These are phyloP conservation scores for Thielaviopsis punctulata DNA, from an alignment of 2,329 filamentous ascomycete genomes.

Conservation along the genomic window DNA sequence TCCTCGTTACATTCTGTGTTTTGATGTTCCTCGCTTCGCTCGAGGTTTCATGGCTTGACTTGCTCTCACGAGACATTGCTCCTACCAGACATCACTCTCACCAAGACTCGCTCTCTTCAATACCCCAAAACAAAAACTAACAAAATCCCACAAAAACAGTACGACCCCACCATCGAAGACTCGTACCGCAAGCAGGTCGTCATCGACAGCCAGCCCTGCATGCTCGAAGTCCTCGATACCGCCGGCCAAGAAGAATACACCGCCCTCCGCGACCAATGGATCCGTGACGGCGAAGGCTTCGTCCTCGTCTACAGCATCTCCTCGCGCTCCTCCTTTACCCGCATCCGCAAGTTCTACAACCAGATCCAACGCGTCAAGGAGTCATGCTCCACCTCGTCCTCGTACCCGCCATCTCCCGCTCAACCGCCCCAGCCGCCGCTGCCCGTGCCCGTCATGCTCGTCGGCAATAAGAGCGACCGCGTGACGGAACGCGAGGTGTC, in stretches of 20 bases:
- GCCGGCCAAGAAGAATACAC: slow-evolving; percentile 98
- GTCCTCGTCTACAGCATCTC: slow-evolving; percentile 98
- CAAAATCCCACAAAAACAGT: slow-evolving; percentile 34
- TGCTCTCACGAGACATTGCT: too few species aligned
- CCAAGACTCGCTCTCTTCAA: not conserved
- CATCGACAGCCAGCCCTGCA: slow-evolving; percentile 88
- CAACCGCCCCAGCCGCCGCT: slow-evolving; percentile 40
- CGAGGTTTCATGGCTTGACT: too few species aligned
- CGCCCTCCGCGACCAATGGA: slow-evolving; percentile 92
- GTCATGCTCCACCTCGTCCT: slow-evolving; percentile 59
- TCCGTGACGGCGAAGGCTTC: slow-evolving; percentile 92
- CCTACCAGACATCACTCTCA: too few species aligned
- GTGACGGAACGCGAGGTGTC: slow-evolving; percentile 93
- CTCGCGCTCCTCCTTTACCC: slow-evolving; percentile 82
- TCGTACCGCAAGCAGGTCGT: slow-evolving; percentile 80
- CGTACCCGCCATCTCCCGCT: slow-evolving; percentile 60
- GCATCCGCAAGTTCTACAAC: slow-evolving; percentile 89
- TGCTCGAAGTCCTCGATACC: slow-evolving; percentile 94
- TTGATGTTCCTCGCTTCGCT: too few species aligned
- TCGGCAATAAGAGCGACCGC: slow-evolving; percentile 95
- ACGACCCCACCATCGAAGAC: slow-evolving; percentile 77
- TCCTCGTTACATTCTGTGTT: not conserved
- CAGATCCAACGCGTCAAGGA: slow-evolving; percentile 97
- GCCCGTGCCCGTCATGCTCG: slow-evolving; percentile 88
- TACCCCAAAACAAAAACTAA: slow-evolving; percentile 7